Evolutionary conservation across 305 asterid genomes (phyloP), one percentile per base, ranked within the genome.

Genomic region (Rubia tinctorum): DNA sequence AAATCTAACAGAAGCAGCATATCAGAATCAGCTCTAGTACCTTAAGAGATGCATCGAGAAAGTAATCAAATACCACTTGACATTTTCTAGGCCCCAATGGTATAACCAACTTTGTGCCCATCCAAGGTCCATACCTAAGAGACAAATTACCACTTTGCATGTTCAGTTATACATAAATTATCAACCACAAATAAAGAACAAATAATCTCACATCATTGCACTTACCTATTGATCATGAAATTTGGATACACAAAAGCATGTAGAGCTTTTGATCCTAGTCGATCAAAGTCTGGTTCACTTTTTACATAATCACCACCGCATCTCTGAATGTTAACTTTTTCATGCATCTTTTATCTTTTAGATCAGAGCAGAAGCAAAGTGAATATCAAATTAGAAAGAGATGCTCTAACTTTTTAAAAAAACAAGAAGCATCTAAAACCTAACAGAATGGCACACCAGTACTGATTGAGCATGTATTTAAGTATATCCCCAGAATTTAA

Each of bases 91-190:
- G 91, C 70, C 97, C 96, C 77, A 89, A 63, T 42, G 97, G 97
- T 37, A 91, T 77, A 40, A 86, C 96, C 4, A 91, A 89, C 75
- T 93, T 93, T 44, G 98, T 91, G 82, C 91, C 98, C 96, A 93
- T 89, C 98, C 98, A 93, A 59, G 98, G 97, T 62, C 96, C 98
- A 20, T 93, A 93, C 82, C 98, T 93, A 77, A 71, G 17, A 51
- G 18, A 63, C 25, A 71, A 14, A 0, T 75, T 71, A 42, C 14
- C 62, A 8, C 6, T 27, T 30, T 12, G 53, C 5, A n/a, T 47
- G 12, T 8, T 75, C 58, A 34, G 71, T 11, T 37, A 40, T 49
- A 27, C 27, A 27, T 69, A 9, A 1, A 13, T 40, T 51, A 49
- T 75, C 39, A 68, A 43, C 63, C 22, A 42, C 15, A 47, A 61